Conservation (phyloP, 2,329 filamentous ascomycete species). For the Trichoderma sp. region DNA sequence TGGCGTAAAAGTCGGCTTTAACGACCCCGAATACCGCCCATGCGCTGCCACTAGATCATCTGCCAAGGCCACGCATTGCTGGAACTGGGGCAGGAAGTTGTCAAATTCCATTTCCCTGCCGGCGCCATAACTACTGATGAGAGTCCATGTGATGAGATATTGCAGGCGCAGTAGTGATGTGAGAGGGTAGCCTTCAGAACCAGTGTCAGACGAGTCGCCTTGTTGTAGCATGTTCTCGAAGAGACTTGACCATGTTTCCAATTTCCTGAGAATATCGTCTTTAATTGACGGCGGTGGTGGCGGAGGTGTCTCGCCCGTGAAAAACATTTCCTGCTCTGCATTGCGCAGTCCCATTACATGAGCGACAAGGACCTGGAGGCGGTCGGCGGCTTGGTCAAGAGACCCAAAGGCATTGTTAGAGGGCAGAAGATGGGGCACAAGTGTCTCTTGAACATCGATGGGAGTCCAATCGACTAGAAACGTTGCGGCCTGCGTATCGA, state of each 20-base stretch:
- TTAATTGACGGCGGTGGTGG: neutral
- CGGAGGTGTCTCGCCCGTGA: neutral
- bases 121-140: neutral
- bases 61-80: neutral
- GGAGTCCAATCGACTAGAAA: constrained; percentile 1
- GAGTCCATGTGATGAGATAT: neutral
- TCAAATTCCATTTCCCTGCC: constrained; percentile 3
- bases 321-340: neutral
- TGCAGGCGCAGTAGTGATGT: neutral
- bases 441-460: neutral
- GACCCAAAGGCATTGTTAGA: neutral
- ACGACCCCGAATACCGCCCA: neutral
- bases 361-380: neutral
- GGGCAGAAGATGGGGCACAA: neutral
- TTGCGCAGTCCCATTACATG: neutral
- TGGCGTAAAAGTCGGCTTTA: neutral
- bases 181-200: neutral
- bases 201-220: neutral
- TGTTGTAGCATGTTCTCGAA: neutral
- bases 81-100: neutral
- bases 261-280: neutral
- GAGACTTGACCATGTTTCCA: neutral
- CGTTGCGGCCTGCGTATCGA: neutral
- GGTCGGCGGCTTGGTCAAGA: neutral
- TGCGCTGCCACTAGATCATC: neutral